Conservation (phyloP, 2,329 filamentous ascomycete genomes). For the Pseudogymnoascus verrucosus region DNA sequence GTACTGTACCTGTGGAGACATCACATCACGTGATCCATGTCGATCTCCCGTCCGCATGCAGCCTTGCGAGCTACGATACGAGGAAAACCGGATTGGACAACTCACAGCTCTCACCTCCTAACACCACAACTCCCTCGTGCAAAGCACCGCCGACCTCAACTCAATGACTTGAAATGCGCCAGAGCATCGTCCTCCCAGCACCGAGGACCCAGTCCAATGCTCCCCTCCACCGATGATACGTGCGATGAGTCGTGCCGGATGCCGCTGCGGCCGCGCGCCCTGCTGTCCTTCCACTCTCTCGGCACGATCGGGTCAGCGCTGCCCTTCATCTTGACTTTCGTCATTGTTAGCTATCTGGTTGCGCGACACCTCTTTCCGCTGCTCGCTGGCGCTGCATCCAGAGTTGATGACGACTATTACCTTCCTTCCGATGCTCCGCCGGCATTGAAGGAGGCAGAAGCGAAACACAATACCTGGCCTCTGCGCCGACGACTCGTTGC, state of each 20-base stretch:
- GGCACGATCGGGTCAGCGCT: slow-evolving; percentile 27
- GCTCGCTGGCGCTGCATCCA: slow-evolving; percentile 49
- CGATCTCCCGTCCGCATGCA: slow-evolving; percentile 8
- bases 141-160: not conserved
- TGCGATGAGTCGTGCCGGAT: slow-evolving; percentile 16
- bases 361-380: slow-evolving; percentile 63
- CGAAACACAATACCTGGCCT: slow-evolving; percentile 48
- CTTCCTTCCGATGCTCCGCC: slow-evolving; percentile 55
- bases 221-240: slow-evolving; percentile 22
- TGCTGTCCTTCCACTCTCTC: not conserved
- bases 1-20: not conserved
- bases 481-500: slow-evolving; percentile 46
- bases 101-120: not conserved
- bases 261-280: not conserved
- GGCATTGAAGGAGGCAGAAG: slow-evolving; percentile 49
- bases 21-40: not conserved
- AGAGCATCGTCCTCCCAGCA: slow-evolving; percentile 3
- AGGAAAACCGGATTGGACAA: not conserved
- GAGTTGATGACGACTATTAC: slow-evolving; percentile 51
- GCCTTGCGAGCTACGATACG: not conserved
- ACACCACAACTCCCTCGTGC: not conserved
- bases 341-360: slow-evolving; percentile 53
- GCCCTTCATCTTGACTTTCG: slow-evolving; percentile 66
- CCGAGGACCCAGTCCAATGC: slow-evolving; percentile 21
- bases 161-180: slow-evolving; percentile 5